These are phyloP conservation scores for Aspergillus novofumigatus DNA, from an alignment of 2,329 filamentous ascomycete genomes.

Conservation along the genomic window DNA sequence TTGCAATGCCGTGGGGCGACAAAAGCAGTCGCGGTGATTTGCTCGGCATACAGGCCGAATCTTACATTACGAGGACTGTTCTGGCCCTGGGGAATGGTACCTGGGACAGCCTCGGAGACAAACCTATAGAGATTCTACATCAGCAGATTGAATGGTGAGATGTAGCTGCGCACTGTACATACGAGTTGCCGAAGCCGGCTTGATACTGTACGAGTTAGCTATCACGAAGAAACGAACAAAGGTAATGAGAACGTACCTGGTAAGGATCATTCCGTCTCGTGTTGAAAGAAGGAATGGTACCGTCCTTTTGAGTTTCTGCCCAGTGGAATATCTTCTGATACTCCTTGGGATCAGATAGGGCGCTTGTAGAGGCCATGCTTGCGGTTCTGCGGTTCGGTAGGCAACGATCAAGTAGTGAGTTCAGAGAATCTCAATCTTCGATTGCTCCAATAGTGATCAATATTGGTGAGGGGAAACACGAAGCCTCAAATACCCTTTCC, in stretches of 20 bases:
- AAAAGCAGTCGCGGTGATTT: constrained; percentile 58
- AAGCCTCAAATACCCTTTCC: constrained; percentile 1
- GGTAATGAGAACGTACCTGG: constrained; percentile 33
- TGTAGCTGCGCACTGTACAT: constrained; percentile 18
- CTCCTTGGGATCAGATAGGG: constrained; percentile 31
- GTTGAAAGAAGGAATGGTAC: constrained; percentile 51
- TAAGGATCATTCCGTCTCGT: constrained; percentile 54
- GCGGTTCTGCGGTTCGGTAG: background rate
- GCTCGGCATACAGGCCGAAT: constrained; percentile 34
- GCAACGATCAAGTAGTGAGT: background rate
- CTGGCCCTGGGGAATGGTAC: constrained; percentile 36
- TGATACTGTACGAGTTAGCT: constrained; percentile 43
- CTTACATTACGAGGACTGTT: constrained; percentile 36
- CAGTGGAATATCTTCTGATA: constrained; percentile 54
- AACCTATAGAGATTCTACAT: constrained; percentile 27
- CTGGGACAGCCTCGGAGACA: constrained; percentile 35
- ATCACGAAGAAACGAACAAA: background rate
- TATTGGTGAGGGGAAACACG: background rate
- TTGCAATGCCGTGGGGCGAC: constrained; percentile 54
- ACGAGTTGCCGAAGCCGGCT: constrained; percentile 53
- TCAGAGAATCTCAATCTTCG: background rate
- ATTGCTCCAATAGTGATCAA: background rate
- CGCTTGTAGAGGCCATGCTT: constrained; percentile 24
- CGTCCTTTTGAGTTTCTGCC: constrained; percentile 59
- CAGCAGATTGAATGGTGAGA: constrained; percentile 22